Evolutionary conservation across 1,284 basidiomycete genomes (phyloP).

Genomic region (Moniliophthora roreri): DNA sequence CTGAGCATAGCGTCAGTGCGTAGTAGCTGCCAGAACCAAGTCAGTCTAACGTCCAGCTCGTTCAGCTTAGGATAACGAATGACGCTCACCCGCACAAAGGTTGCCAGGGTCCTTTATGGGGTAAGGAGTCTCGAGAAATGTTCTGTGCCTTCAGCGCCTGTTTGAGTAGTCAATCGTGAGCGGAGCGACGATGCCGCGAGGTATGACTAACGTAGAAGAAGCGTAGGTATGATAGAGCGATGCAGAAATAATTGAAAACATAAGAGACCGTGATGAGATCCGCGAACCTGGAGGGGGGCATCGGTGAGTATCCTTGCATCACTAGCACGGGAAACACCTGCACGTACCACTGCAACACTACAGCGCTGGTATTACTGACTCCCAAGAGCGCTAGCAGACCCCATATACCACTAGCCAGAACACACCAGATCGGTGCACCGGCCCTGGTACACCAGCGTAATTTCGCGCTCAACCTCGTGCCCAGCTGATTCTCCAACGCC

Average conservation of each 20-base stretch:
- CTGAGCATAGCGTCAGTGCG: constrained; percentile 39
- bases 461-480: constrained; percentile 48
- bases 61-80: neutral
- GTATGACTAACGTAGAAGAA: constrained; percentile 37
- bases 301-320: neutral
- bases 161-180: neutral
- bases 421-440: constrained; percentile 64
- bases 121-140: constrained; percentile 58
- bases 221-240: constrained; percentile 43
- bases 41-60: neutral
- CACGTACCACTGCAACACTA: constrained; percentile 44
- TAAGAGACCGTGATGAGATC: constrained; percentile 48
- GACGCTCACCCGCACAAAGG: constrained; percentile 47
- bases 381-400: constrained; percentile 49
- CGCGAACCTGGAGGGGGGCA: constrained; percentile 34
- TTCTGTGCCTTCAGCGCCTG: constrained; percentile 64
- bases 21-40: constrained; percentile 33
- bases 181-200: neutral
- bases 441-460: constrained; percentile 54
- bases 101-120: constrained; percentile 46
- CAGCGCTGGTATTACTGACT: constrained; percentile 43
- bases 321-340: neutral
- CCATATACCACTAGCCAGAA: constrained; percentile 35
- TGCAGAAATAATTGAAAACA: constrained; percentile 45
- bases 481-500: constrained; percentile 52